Evolutionary conservation across 768 basidiomycete species (phyloP), one percentile per base, ranked within the genome.

Genomic region (Sporobolomyces pararoseus): DNA sequence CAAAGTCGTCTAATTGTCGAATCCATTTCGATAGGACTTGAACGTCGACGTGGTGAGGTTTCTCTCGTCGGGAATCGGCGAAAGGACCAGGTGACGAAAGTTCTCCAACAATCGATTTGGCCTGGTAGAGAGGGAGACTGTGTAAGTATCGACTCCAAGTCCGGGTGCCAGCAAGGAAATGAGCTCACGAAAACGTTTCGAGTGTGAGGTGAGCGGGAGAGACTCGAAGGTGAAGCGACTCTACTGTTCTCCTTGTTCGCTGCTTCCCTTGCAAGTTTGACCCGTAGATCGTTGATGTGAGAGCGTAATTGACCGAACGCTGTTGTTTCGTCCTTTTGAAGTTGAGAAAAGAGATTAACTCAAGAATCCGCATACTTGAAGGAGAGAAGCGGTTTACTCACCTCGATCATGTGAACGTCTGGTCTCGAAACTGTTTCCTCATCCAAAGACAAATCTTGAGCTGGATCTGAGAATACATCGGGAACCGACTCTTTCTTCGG

Each of bases 211-310:
- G 69, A 70, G 13, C 69, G 59, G 9, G 69, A 65, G 13, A 70
- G 29, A 4, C 59, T 49, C 7, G 69, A 55, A 0, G 69, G 69
- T 34, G 65, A 71, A 3, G 57, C 62, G 35, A 71, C 44, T 3
- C 62, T 14, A 0, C 44, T 62, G 50, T 71, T 71, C 65, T 71
- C 70, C 57, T 71, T 71, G 62, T 67, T 63, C 14, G 62, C 54
- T 3, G 37, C 42, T 34, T 71, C 65, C 19, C 65, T 61, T 4
- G 70, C 51, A 55, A 71, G 54, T 51, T 64, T 66, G 49, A 64
- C 29, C 4, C 65, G 65, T 25, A 71, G 62, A 49, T 59, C 35
- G 51, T 71, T 58, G 21, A 71, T 25, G 52, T 71, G 70, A 19
- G 44, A 25, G 2, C 62, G 47, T 14, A 71, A 35, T 6, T 49